Conservation (phyloP, 1,284 basidiomycete species). For the Papiliotrema flavescens region DNA sequence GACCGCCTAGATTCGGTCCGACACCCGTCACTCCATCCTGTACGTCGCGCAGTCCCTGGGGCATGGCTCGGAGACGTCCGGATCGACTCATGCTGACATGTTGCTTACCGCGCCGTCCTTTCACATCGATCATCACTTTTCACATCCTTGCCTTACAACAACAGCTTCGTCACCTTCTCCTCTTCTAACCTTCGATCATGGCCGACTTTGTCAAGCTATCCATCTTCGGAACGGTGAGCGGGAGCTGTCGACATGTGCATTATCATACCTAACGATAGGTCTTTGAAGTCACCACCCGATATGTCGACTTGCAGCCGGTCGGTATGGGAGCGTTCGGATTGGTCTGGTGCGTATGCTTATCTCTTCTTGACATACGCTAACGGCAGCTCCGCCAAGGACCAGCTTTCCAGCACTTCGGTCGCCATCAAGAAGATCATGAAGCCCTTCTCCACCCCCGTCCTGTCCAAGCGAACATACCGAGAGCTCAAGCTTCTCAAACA, state of each 20-base stretch:
- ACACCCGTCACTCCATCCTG: no score
- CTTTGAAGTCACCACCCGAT: slow-evolving; percentile 86
- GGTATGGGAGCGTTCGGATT: slow-evolving; percentile 99
- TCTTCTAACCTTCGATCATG: slow-evolving; percentile 26
- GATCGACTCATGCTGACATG: no score
- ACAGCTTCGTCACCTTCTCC: background rate
- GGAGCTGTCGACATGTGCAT: background rate
- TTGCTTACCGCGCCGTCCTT: background rate
- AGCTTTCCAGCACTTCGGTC: slow-evolving; percentile 88
- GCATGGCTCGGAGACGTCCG: no score
- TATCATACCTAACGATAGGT: slow-evolving; percentile 26
- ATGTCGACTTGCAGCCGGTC: slow-evolving; percentile 99
- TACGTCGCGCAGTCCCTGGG: no score
- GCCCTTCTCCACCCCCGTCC: slow-evolving; percentile 95
- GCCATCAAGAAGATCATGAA: slow-evolving; percentile 99
- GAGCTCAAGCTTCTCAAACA: slow-evolving; percentile 99
- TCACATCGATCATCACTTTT: background rate
- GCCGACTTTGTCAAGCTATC: slow-evolving; percentile 89
- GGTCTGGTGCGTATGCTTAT: slow-evolving; percentile 67
- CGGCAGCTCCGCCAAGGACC: slow-evolving; percentile 89
- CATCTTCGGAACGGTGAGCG: slow-evolving; percentile 79
- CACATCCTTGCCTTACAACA: background rate
- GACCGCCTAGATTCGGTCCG: no score
- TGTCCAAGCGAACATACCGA: slow-evolving; percentile 94
- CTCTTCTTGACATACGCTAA: background rate